Conservation (phyloP, 2,329 filamentous ascomycete species). For the Hypoxylon sp. region DNA sequence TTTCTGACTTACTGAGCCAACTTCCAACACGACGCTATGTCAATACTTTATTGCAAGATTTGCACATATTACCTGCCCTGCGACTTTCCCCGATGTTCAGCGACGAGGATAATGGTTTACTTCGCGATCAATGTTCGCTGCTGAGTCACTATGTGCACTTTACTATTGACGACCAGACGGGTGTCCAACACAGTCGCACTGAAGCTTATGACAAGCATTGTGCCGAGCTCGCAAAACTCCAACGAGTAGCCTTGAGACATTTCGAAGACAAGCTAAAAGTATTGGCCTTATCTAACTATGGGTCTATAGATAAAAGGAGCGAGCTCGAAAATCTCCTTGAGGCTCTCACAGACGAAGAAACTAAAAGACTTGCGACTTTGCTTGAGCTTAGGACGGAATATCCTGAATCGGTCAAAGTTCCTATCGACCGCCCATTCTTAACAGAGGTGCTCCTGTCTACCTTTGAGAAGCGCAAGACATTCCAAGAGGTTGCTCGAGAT, state of each 20-base stretch:
- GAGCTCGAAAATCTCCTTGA: slow-evolving; percentile 85
- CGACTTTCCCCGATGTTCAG: slow-evolving; percentile 83
- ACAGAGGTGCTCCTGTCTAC: slow-evolving; percentile 80
- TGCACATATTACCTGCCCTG: slow-evolving; percentile 85
- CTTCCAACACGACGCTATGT: slow-evolving; percentile 94
- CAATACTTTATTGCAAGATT: slow-evolving; percentile 87
- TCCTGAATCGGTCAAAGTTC: slow-evolving; percentile 77
- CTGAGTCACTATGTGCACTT: slow-evolving; percentile 90
- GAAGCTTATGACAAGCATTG: slow-evolving; percentile 88
- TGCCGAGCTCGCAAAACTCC: slow-evolving; percentile 80
- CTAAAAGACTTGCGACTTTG: slow-evolving; percentile 76
- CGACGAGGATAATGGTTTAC: slow-evolving; percentile 78
- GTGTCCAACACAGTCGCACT: slow-evolving; percentile 77
- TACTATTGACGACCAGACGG: slow-evolving; percentile 91
- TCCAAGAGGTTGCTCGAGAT: slow-evolving; percentile 81
- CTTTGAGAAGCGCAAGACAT: slow-evolving; percentile 84
- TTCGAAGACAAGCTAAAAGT: slow-evolving; percentile 95
- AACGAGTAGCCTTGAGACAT: slow-evolving; percentile 81
- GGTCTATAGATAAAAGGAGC: slow-evolving; percentile 82
- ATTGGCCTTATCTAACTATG: slow-evolving; percentile 91
- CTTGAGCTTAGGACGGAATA: slow-evolving; percentile 88
- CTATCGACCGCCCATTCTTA: slow-evolving; percentile 73
- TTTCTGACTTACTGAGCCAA: slow-evolving; percentile 92
- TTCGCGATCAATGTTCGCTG: slow-evolving; percentile 86
- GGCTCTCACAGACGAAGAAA: slow-evolving; percentile 79